Percentiles rank a stretch among this genome's conserved stretches.
Evolutionary conservation across 2,329 filamentous ascomycete species (phyloP).

Genomic region (Colletotrichum eremochloae): DNA sequence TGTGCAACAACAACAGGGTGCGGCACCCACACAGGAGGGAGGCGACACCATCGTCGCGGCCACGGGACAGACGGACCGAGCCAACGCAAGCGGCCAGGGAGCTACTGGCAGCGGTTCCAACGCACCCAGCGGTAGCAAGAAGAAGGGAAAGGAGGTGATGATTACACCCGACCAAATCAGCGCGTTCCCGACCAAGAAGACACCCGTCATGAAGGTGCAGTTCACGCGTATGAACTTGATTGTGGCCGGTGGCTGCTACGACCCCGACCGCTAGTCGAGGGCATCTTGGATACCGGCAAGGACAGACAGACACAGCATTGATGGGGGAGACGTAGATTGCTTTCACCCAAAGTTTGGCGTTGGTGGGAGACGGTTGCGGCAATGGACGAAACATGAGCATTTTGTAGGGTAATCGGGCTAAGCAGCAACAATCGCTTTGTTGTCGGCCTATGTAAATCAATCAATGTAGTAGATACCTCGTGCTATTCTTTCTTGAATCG

Average conservation of each 20-base stretch:
- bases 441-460: conserved; percentile 29
- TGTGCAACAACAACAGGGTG: conserved; percentile 46
- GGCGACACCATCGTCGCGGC: conserved; percentile 49
- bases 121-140: conserved; percentile 63
- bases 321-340: conserved; percentile 15
- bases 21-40: conserved; percentile 45
- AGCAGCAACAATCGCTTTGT: conserved; percentile 13
- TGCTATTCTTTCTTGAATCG: not conserved
- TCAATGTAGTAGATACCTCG: conserved; percentile 21
- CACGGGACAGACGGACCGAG: conserved; percentile 49
- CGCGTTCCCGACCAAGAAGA: conserved; percentile 96
- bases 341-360: conserved; percentile 39
- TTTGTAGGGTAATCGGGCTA: conserved; percentile 27
- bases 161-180: conserved; percentile 94
- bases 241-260: conserved; percentile 82
- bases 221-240: conserved; percentile 97
- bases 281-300: not conserved
- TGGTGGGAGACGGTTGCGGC: conserved; percentile 30
- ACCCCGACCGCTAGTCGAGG: conserved; percentile 62
- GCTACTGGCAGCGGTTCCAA: conserved; percentile 47
- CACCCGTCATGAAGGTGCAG: conserved; percentile 90
- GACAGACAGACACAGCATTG: not conserved
- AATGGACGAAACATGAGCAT: conserved; percentile 19
- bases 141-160: conserved; percentile 90
- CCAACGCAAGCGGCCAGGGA: conserved; percentile 46